These are phyloP conservation scores for Globisporangium cystogenes DNA, from an alignment of 352 stramenopile species.

Conservation along the genomic window DNA sequence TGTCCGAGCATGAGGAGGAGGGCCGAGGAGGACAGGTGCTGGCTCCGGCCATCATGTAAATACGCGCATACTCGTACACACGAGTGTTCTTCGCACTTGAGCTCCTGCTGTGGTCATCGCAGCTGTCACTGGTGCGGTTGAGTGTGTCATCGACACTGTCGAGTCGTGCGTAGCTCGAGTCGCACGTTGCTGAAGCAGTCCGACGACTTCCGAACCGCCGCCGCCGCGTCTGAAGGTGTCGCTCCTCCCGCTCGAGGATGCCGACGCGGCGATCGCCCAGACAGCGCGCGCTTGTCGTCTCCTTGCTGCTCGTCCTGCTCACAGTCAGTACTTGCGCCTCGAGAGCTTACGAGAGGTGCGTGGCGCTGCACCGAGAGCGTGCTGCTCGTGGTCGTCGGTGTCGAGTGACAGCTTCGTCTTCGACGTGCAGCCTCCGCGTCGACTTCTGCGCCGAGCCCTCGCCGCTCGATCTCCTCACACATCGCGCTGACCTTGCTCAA, in stretches of 20 bases:
- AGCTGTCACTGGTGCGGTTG: too few relatives aligned
- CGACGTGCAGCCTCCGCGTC: background rate
- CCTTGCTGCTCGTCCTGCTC: background rate
- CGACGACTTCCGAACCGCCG: background rate
- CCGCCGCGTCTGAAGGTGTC: background rate
- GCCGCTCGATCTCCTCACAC: background rate
- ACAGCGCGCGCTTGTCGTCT: background rate
- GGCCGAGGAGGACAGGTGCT: constrained; percentile 1
- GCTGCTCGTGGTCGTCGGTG: background rate
- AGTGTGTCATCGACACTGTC: too few relatives aligned
- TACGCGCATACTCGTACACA: background rate
- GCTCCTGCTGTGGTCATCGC: too few relatives aligned
- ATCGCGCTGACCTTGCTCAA: background rate
- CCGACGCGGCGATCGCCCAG: background rate
- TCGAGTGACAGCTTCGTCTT: background rate
- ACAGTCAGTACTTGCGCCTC: background rate
- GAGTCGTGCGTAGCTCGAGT: too few relatives aligned
- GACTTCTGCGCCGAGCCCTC: background rate
- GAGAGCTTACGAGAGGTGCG: background rate
- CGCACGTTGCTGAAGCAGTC: too few relatives aligned
- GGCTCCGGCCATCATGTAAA: constrained; percentile 9
- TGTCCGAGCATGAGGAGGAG: constrained; percentile 8
- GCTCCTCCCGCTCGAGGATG: background rate
- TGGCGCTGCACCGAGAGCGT: background rate
- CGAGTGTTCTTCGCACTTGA: background rate